Evolutionary conservation across 139 green algal genomes (phyloP).

Genomic region (Dunaliella sp.): DNA sequence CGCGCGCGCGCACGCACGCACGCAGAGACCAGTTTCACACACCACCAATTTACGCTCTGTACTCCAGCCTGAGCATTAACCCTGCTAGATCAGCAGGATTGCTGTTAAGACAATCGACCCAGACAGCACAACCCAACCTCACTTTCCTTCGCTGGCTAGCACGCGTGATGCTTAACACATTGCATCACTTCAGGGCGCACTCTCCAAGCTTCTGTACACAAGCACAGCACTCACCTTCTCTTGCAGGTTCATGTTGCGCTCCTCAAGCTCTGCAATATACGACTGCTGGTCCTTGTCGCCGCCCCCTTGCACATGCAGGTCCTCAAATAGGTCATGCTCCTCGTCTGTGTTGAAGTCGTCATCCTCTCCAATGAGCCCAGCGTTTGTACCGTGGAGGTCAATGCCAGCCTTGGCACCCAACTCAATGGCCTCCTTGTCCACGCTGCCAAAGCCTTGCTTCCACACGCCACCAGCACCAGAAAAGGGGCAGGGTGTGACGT

Average conservation of each 20-base stretch:
- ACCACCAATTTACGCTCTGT: too few species aligned
- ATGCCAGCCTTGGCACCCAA: not conserved
- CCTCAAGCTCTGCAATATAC: slow-evolving; percentile 10
- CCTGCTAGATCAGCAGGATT: too few species aligned
- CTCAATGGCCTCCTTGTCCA: slow-evolving; percentile 10
- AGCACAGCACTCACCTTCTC: not conserved
- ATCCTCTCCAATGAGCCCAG: slow-evolving; percentile 2
- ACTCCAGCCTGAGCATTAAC: too few species aligned
- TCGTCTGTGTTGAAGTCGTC: slow-evolving; percentile 11
- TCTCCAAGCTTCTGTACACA: too few species aligned
- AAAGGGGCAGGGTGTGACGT: not conserved
- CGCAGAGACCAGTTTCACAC: too few species aligned
- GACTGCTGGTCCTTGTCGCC: not conserved
- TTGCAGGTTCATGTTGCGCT: slow-evolving; percentile 1
- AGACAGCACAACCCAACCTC: too few species aligned
- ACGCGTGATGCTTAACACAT: too few species aligned
- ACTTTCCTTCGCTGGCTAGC: too few species aligned
- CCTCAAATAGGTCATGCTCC: not conserved
- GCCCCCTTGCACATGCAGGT: not conserved
- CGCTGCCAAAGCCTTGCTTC: slow-evolving; percentile 3
- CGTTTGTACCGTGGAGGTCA: not conserved
- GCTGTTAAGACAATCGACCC: too few species aligned
- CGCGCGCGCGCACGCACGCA: too few species aligned
- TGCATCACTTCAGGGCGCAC: too few species aligned
- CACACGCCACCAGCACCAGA: not conserved